Evolutionary conservation across 345 rosid genomes (phyloP), one percentile per base, ranked within the genome.

Genomic region (Adansonia digitata): DNA sequence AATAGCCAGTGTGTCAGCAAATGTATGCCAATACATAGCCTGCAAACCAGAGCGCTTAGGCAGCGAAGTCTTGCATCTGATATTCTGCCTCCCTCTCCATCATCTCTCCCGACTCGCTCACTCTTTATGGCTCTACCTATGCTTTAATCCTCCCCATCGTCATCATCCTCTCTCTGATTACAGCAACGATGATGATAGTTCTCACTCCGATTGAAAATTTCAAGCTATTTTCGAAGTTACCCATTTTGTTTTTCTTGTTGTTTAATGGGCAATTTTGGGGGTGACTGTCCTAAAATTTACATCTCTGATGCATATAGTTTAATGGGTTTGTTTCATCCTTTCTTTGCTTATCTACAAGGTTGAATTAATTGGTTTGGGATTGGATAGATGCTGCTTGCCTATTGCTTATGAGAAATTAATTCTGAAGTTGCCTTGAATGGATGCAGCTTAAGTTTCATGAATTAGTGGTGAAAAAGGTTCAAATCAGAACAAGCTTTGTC

Each of bases 41-140:
- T 92, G 98, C 82, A 94, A 94, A 29, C 98, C 98, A 0, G 92
- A 94, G 78, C 80, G 89, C 22, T 81, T 94, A 45, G 81, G 84
- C 43, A 81, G 87, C 78, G 95, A 86, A 79, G 92, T 91, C 26
- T 71, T 92, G 71, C 73, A 73, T 49, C 88, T 90, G 74, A 79
- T 92, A 84, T 91, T 81, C 85, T 83, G 88, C 78, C 53, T 87
- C 57, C 97, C 98, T 75, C 81, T 86, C 77, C 88, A 68, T 22
- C 87, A 87, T 34, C 69, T 92, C 48, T 86, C 89, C 68, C 96
- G 94, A 45, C 77, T 94, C 71, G 83, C 85, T 55, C 80, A 80
- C 72, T 84, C 91, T 51, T 72, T 90, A 48, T 82, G 89, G 80
- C 84, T 88, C 13, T 94, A 83, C 62, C 86, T 92, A 52, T 87